Evolutionary conservation across 176 grass and related monocot genomes (phyloP), one percentile per base, ranked within the genome.

Genomic region (Neostapfia colusana): DNA sequence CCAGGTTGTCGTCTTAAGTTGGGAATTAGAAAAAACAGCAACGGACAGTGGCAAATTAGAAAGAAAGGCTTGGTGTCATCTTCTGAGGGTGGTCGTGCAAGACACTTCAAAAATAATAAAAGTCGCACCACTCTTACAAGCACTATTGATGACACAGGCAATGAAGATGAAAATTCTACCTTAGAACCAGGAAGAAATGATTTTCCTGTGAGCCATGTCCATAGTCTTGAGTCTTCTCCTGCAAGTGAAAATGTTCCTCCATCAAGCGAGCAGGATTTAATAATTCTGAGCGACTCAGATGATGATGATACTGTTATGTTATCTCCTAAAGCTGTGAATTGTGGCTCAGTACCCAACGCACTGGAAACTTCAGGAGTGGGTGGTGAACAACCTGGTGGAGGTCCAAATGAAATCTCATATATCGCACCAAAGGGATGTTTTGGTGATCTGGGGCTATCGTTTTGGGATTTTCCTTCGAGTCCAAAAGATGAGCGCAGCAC

Each of bases 221-320:
- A 73, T 48, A 81, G 90, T 71, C 72, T 90, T 63, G 77, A 88
- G 72, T 85, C 88, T 82, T 68, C 56, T 67, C 43, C 79, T 69
- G 39, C 79, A 50, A 69, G 78, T 58, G 65, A 79, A 53, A 69
- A 89, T 82, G 39, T 48, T 67, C 62, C 84, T 69, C 70, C 69
- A 82, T 31, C 75, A 71, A 43, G 18, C 36, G 85, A 88, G 14
- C 43, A 85, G 39, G 84, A 98, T 83, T 49, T 98, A 36, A 90
- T 97, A 79, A 76, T 91, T 65, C 71, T 97, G 66, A 92, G 95
- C 3, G 95, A 97, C 64, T 92, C 95, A 60, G 95, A 97, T 84
- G 95, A 97, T 82, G 94, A 97, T 82, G 89, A 97, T 79, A 84
- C 63, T 70, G 38, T 79, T 55, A 72, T 82, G 49, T 70, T 97